phyloP scores from a whole-genome alignment of 805 yeast genomes.

The Metschnikowia vanudenii region DNA sequence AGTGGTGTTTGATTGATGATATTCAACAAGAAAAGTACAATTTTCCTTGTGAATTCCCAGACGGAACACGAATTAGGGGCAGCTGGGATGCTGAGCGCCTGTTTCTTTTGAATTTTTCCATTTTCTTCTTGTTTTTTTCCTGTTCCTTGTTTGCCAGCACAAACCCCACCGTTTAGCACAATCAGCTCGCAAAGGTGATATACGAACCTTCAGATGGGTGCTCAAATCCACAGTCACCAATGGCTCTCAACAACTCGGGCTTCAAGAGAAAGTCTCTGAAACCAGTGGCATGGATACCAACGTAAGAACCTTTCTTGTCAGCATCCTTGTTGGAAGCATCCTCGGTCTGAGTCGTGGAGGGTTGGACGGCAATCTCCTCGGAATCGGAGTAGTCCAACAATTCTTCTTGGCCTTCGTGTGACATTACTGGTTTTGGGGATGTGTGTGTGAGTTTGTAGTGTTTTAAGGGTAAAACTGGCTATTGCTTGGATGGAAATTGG shows the following conservation, averaged over 20 bases:
- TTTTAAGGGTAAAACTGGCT: not conserved
- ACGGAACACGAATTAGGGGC: too few relatives aligned
- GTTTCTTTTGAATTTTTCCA: too few relatives aligned
- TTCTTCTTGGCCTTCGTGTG: slow-evolving; percentile 99
- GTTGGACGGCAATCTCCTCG: slow-evolving; percentile 82
- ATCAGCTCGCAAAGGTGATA: slow-evolving; percentile 11
- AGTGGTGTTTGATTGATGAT: too few relatives aligned
- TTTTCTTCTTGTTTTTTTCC: not conserved
- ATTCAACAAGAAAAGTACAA: too few relatives aligned
- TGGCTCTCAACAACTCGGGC: slow-evolving; percentile 96
- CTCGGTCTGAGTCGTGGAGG: slow-evolving; percentile 48
- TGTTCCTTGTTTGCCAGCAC: not conserved
- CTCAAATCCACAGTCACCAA: slow-evolving; percentile 98
- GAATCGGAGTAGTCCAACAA: slow-evolving; percentile 97
- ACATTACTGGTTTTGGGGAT: slow-evolving; percentile 46
- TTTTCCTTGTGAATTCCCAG: too few relatives aligned
- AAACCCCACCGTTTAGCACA: not conserved
- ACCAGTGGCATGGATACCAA: slow-evolving; percentile 97
- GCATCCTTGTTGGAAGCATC: slow-evolving; percentile 53
- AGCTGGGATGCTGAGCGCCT: too few relatives aligned
- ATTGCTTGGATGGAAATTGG: not conserved
- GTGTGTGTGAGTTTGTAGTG: not conserved
- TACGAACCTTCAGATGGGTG: slow-evolving; percentile 98
- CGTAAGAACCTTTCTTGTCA: slow-evolving; percentile 94
- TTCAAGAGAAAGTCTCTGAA: slow-evolving; percentile 95